Conservation (phyloP, 2,329 filamentous ascomycete species). For the Cryphonectria parasitica region DNA sequence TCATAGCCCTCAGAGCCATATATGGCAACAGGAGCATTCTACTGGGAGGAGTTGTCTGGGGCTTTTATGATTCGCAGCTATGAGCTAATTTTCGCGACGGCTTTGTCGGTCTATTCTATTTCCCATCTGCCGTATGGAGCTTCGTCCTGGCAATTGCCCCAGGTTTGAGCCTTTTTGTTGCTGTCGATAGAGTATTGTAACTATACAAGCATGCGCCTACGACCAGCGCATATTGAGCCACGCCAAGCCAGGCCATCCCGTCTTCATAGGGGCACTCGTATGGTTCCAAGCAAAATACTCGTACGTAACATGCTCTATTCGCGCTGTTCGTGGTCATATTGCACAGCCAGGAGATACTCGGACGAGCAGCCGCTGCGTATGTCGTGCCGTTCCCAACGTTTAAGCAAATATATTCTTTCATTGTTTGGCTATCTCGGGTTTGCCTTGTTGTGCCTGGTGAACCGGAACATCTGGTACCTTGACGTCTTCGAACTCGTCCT, state of each 20-base stretch:
- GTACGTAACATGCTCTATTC: not conserved
- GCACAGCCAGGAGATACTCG: not conserved
- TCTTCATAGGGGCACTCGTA: slow-evolving; percentile 7
- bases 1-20: not conserved
- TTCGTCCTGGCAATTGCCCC: slow-evolving; percentile 8
- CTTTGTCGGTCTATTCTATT: slow-evolving; percentile 17
- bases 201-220: slow-evolving; percentile 19
- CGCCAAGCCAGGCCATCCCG: slow-evolving; percentile 4
- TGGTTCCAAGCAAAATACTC: not conserved
- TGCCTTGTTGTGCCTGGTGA: slow-evolving; percentile 30
- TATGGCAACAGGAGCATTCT: not conserved
- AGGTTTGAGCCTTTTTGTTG: slow-evolving; percentile 3
- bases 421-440: slow-evolving; percentile 37
- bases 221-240: slow-evolving; percentile 9
- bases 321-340: not conserved
- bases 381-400: too few species aligned
- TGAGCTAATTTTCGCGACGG: slow-evolving; percentile 6
- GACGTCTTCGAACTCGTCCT: slow-evolving; percentile 97
- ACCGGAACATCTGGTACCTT: slow-evolving; percentile 77
- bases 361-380: not conserved
- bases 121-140: not conserved
- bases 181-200: slow-evolving; percentile 21
- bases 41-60: not conserved
- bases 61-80: slow-evolving; percentile 14
- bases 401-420: not conserved